A percentile compares a stretch with the other conserved stretches of the same genome.
Evolutionary conservation across 345 rosid genomes (phyloP).

Genomic region (Punica granatum): DNA sequence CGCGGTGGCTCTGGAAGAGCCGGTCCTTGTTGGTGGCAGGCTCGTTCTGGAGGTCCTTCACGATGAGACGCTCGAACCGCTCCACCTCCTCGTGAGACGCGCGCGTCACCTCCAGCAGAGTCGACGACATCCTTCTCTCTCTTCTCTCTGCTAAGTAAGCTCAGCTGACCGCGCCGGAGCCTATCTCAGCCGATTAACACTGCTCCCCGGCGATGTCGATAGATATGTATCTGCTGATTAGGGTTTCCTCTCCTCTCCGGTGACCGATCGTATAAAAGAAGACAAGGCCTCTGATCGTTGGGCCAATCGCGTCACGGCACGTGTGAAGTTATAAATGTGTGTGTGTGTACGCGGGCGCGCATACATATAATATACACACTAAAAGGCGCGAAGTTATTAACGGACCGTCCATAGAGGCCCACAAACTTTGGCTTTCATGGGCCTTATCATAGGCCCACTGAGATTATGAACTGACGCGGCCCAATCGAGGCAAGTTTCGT

Average conservation of each 20-base stretch:
- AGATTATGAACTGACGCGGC: too few species aligned
- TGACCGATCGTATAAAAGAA: neutral
- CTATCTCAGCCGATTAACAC: neutral
- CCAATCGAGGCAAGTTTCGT: too few species aligned
- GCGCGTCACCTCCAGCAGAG: slow-evolving; percentile 81
- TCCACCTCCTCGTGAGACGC: slow-evolving; percentile 89
- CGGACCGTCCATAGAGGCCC: too few species aligned
- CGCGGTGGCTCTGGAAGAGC: slow-evolving; percentile 86
- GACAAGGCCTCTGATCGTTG: too few species aligned
- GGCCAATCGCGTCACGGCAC: too few species aligned
- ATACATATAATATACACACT: too few species aligned
- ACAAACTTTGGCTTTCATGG: neutral
- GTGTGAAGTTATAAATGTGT: too few species aligned
- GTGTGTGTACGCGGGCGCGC: too few species aligned
- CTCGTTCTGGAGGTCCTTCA: slow-evolving; percentile 82
- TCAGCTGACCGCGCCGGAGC: too few species aligned
- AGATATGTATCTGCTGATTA: slow-evolving; percentile 2
- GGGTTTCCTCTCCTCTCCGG: slow-evolving; percentile 8
- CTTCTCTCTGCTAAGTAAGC: neutral
- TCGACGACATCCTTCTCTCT: slow-evolving; percentile 60
- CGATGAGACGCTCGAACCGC: slow-evolving; percentile 71
- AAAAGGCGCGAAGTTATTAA: too few species aligned
- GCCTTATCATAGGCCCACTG: neutral
- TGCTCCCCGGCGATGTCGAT: too few species aligned
- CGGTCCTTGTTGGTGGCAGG: slow-evolving; percentile 63